Evolutionary conservation across 139 green algal species (phyloP), one percentile per base, ranked within the genome.

Genomic region (Ettlia oleoabundans): DNA sequence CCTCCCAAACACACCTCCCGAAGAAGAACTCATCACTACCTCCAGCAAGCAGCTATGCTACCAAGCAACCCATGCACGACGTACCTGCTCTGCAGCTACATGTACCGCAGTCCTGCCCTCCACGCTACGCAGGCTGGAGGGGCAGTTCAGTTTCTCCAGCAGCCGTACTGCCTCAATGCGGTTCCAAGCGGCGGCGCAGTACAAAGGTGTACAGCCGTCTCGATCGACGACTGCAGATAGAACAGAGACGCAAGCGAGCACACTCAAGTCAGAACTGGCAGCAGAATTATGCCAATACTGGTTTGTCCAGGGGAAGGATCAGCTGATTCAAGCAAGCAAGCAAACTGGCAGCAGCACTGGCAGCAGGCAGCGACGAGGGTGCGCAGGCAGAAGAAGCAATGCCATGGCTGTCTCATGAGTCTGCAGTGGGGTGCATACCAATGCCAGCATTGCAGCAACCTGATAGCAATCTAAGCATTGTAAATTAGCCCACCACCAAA

Each of bases 151-250:
- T 21, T 18, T 30, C 42, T 87, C 85, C 42, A 93, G 78, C 71
- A 82, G 32, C 3, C 76, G 67, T 40, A 93, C 90, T 2, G 84
- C 81, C 58, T 85, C 89, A 4, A 82, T 85, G 0, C 83, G 81
- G 18, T 93, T 92, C 90, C 90, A 93, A 2, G 89, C 89, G 0
- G 89, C 88, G 3, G 90, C 90, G 37, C 84, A 91, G 52, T 93
- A 92, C 69, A 93, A 78, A 58, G 90, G 86, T 10, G 90, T 93
- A 76, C 90, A 93, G 28, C 89, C 90, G 47, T 93, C 90, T 4
- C 89, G 55, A 81, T 93, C 90, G 37, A 81, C 82, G 5, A 84
- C 79, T 78, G 65, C 64, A 67, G 58, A 30, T 6, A n/a, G n/a
- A n/a, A n/a, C n/a, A n/a, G n/a, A n/a, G n/a, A n/a, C n/a, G n/a